Base-by-base conservation (phyloP, 495 filamentous ascomycete species). In the Elaphomyces granulatus region DNA sequence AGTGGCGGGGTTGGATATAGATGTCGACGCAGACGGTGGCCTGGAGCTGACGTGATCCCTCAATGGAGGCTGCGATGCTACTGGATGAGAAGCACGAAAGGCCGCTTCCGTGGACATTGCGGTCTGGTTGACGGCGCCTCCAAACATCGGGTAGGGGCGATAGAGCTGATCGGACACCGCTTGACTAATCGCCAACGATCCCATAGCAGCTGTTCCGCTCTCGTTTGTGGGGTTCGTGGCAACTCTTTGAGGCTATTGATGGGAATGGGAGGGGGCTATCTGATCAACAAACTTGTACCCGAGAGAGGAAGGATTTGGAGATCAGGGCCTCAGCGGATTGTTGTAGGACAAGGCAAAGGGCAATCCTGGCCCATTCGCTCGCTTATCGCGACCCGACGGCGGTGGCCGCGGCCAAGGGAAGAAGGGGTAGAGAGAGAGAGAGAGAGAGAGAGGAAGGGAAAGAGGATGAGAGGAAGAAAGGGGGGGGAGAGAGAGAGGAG, bases 121-220 rank as follows among this genome's bases (percentile, higher is more conserved):
- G 30, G 47, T 20, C 44, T 57, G 61, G 50, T 64, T 58, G 45
- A 59, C 45, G 45, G 60, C 51, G 49, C 59, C 63, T 58, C 64
- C 68, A 43, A 72, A 59, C 70, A 74, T 75, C 51, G 54, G 65
- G 58, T 55, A 54, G 47, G 54, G 45, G 48, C 55, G 53, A 45
- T 61, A 53, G 52, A 51, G 44, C 49, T 58, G 55, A 52, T 71
- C 53, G 52, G 60, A 57, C 52, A 55, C 62, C 54, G 66, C 55
- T 41, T 64, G 60, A 52, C 70, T 60, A 49, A 68, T 43, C 32
- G 61, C 44, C 37, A 66, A 55, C 44, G 62, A 63, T 54, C 60
- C 64, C 61, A 71, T 70, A 48, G 60, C 64, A 45, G 33, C 36
- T 37, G n/a, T 10, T 37, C 12, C 35, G 20, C n/a, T n/a, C n/a